A percentile compares a stretch with the other conserved stretches of the same genome.
These are phyloP conservation scores for Saussurea involucrata DNA, from an alignment of 129 eudicot species.

Conservation along the genomic window DNA sequence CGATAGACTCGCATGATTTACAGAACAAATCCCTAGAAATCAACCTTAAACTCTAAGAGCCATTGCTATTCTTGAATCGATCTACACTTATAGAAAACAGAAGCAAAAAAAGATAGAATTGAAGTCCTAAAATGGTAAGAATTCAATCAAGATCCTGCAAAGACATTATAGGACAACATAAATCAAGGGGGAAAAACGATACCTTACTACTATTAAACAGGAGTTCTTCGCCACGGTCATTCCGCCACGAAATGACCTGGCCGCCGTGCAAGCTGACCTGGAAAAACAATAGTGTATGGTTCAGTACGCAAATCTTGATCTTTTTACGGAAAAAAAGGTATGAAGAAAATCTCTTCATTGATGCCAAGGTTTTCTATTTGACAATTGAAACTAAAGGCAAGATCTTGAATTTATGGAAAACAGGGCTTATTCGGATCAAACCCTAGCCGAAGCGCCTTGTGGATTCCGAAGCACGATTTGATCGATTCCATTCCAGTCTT, in stretches of 20 bases:
- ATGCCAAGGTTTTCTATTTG: background rate
- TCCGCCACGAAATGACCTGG: constrained; percentile 88
- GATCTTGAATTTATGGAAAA: background rate
- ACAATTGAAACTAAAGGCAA: background rate
- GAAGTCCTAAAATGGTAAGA: constrained; percentile 7
- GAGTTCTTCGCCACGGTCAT: constrained; percentile 72
- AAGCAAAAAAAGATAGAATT: background rate
- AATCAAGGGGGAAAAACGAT: background rate
- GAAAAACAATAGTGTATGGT: constrained; percentile 1
- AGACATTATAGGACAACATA: background rate
- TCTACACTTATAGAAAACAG: background rate
- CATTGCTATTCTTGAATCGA: background rate
- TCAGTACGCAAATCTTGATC: background rate
- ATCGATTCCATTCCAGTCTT: constrained; percentile 64
- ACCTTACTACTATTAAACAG: constrained; percentile 87
- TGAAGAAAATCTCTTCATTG: background rate
- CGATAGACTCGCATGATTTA: too few relatives aligned
- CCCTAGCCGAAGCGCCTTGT: constrained; percentile 68
- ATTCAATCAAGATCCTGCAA: constrained; percentile 6
- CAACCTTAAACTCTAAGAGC: background rate
- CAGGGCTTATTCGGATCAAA: constrained; percentile 19
- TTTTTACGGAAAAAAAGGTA: background rate
- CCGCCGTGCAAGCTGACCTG: constrained; percentile 95
- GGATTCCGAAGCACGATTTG: constrained; percentile 62
- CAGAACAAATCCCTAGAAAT: background rate